Base-by-base conservation (phyloP, 345 rosid genomes). In the Lepidium aucheri region DNA sequence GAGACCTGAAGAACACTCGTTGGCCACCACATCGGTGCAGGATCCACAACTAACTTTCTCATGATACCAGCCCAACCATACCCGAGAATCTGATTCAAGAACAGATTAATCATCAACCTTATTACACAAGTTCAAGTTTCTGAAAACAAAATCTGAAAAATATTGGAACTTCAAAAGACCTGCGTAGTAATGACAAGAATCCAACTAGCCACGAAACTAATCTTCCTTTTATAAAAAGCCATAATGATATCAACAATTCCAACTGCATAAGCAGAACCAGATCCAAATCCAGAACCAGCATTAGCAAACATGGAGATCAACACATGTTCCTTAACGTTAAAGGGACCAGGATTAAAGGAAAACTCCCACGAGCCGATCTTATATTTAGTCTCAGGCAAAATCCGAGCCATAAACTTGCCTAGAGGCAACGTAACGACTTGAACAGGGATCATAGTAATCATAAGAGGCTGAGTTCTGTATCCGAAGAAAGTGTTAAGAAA, bases 1-100 rank as follows among this genome's bases (percentile, higher is more conserved):
- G 90, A 83, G 44, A 85, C 85, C 43, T 83, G 90, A 63, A 78
- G 84, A 38, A 85, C 76, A 66, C 84, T 74, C 53, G 61, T 42
- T 1, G 90, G 90, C 90, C 90, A 85, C 90, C 90, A 85, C 90
- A 85, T 85, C 35, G 81, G 80, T 16, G 86, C 81, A 45, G 90
- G 87, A 44, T 85, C 87, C 43, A 85, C 86, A 22, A 85, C 86
- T 22, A 68, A 76, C 68, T 75, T 83, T 67, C 90, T 78, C 79
- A 85, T 58, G 22, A 85, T 71, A 30, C 88, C 90, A 15, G 90
- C 88, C 90, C 90, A 83, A 38, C 90, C 88, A 63, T 83, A 85
- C 6, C 90, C 90, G 67, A 85, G 35, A 34, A 85, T 73, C 90
- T 84, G 67, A 53, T 30, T 14, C 55, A 60, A 61, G 9, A 69